phyloP scores from a whole-genome alignment of 1,284 basidiomycete species.

The Cutaneotrichosporon cavernicola region DNA sequence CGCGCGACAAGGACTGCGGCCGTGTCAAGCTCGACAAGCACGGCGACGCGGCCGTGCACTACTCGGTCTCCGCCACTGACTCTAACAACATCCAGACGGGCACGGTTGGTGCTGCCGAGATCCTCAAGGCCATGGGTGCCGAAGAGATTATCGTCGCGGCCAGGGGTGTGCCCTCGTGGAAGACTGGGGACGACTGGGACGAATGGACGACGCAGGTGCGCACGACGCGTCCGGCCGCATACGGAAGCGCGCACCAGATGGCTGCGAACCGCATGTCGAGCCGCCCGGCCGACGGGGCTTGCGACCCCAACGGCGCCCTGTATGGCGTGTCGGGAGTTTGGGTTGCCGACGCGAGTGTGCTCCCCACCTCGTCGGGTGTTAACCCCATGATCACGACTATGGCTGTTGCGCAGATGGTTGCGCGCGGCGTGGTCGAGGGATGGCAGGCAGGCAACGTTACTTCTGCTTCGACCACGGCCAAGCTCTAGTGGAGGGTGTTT shows the following conservation, averaged over 20 bases:
- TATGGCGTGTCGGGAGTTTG: constrained; percentile 54
- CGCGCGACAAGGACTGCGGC: constrained; percentile 40
- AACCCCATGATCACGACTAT: constrained; percentile 56
- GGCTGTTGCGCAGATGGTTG: constrained; percentile 30
- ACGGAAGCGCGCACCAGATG: constrained; percentile 53
- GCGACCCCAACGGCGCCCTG: constrained; percentile 53
- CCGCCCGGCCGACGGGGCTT: constrained; percentile 44
- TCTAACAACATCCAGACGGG: constrained; percentile 47
- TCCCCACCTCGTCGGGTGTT: constrained; percentile 54
- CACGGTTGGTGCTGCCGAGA: constrained; percentile 49
- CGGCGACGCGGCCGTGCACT: constrained; percentile 50
- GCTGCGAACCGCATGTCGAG: constrained; percentile 53
- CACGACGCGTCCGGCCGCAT: constrained; percentile 19
- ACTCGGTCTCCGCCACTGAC: constrained; percentile 52
- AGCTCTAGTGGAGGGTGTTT: background rate
- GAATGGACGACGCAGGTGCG: constrained; percentile 41
- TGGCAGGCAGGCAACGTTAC: background rate
- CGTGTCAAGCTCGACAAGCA: constrained; percentile 48
- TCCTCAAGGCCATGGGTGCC: constrained; percentile 53
- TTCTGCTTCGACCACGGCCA: background rate
- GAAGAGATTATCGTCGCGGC: constrained; percentile 51
- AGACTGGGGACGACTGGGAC: constrained; percentile 30
- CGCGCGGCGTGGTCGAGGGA: constrained; percentile 14
- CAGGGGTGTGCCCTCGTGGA: constrained; percentile 34
- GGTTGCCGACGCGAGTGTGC: constrained; percentile 54